These are phyloP conservation scores for Oehlia diaphana DNA, from an alignment of 192 early-diverging fungal genomes.

Conservation along the genomic window DNA sequence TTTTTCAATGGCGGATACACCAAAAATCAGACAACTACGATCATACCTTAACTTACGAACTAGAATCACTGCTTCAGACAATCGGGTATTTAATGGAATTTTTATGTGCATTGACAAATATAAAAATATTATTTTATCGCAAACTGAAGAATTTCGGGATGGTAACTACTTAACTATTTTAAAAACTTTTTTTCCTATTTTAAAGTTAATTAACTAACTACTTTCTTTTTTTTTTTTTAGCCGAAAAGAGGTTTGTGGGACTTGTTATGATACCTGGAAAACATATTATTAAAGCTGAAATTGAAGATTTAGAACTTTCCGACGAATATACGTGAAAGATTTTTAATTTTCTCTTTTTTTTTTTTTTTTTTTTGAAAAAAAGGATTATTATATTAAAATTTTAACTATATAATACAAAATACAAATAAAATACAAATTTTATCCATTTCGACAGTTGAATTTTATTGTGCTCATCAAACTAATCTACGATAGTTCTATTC, in stretches of 20 bases:
- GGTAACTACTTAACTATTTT: slow-evolving; percentile 28
- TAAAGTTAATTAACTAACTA: neutral
- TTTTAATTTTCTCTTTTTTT: no score
- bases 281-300: slow-evolving; percentile 61
- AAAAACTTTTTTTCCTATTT: no score
- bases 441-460: no score
- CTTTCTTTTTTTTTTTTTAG: slow-evolving; percentile 29
- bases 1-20: slow-evolving; percentile 26
- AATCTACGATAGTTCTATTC: neutral
- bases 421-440: no score
- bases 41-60: slow-evolving; percentile 54
- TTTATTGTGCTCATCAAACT: neutral
- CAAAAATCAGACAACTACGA: slow-evolving; percentile 46
- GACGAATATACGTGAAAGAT: slow-evolving; percentile 1
- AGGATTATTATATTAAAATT: neutral
- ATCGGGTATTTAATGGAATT: slow-evolving; percentile 63
- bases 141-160: slow-evolving; percentile 63
- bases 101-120: slow-evolving; percentile 77
- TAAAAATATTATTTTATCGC: slow-evolving; percentile 69
- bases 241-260: slow-evolving; percentile 63
- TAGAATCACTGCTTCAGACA: slow-evolving; percentile 63
- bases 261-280: slow-evolving; percentile 78
- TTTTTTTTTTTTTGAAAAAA: neutral
- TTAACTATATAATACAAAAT: neutral
- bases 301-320: slow-evolving; percentile 41